A percentile compares a stretch with the other conserved stretches of the same genome.
Evolutionary conservation across 202 grass and related monocot species (phyloP).

Genomic region (Bolboschoenoplectus hybrid): DNA sequence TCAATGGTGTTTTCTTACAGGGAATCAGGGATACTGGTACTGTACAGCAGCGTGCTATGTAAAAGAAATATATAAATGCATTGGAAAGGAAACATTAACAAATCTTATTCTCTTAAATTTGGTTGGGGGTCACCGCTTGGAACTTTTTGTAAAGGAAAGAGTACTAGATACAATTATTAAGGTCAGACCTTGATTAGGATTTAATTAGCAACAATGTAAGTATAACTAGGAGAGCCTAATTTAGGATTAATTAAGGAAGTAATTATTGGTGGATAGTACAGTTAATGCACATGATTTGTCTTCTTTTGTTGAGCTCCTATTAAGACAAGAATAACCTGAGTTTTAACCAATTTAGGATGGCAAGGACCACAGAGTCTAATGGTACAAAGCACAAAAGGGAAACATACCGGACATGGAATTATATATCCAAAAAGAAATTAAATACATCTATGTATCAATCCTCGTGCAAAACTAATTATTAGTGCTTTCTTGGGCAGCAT

Average conservation of each 20-base stretch:
- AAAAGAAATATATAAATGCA: neutral
- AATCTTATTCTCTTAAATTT: neutral
- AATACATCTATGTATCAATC: neutral
- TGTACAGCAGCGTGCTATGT: neutral
- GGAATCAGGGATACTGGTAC: neutral
- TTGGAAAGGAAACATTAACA: slow-evolving; percentile 29
- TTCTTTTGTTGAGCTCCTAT: neutral
- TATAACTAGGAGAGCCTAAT: neutral
- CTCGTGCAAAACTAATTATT: neutral
- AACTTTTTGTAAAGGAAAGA: slow-evolving; percentile 23
- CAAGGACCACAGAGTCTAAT: neutral
- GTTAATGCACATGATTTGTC: slow-evolving; percentile 30
- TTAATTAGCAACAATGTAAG: neutral
- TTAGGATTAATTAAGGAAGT: slow-evolving; percentile 22
- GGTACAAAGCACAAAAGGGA: slow-evolving; percentile 19
- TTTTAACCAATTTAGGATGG: slow-evolving; percentile 1
- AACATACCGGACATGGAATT: slow-evolving; percentile 21
- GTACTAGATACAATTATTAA: neutral
- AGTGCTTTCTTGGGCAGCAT: neutral
- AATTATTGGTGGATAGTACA: slow-evolving; percentile 7
- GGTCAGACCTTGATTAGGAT: neutral
- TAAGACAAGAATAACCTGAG: slow-evolving; percentile 12
- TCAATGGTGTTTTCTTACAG: neutral
- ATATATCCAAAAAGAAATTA: neutral
- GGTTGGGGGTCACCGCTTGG: neutral